Base-by-base conservation (phyloP, 1,284 basidiomycete genomes). In the Marasmius sp. region DNA sequence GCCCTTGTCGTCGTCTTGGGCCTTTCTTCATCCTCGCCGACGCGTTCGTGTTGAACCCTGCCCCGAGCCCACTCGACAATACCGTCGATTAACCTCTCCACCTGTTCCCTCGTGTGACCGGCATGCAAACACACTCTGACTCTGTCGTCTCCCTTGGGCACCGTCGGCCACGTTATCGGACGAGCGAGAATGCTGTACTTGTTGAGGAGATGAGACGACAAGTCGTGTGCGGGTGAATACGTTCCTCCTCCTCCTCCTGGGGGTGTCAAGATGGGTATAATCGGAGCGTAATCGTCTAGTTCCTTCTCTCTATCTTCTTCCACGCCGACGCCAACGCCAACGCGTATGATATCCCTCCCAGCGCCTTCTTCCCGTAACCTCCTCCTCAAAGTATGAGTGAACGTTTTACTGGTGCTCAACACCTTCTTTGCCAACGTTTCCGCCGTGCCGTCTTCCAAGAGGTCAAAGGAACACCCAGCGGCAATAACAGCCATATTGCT, bases 111-210 rank as follows among this genome's bases (percentile, higher is more conserved):
- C 34, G 87, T 86, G 65, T 95, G 93, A 1, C 81, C 83, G 0
- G 93, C 85, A 72, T 95, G 93, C 43, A 96, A 71, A 74, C 94
- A 97, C 20, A 96, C 84, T 0, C 94, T 77, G 6, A 96, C 87
- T n/a, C 94, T 84, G 58, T 94, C 91, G 60, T 84, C 82, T 10
- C 92, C 93, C 64, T 87, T 88, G 0, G 93, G 92, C 0, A 96
- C 94, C 0, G 93, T 95, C 0, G 92, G 92, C 79, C 87, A 89
- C 18, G 87, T 88, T 58, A 96, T 95, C 0, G 93, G 89, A 3
- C 92, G 85, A 0, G 89, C 91, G 67, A 91, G 86, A 69, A 91
- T 77, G 0, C 88, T 87, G 47, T 51, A 37, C 8, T 79, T 77
- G 10, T 73, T 69, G 50, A 83, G 80, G 27, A 95, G 85, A 69